Percentiles rank a stretch among this genome's conserved stretches.
Conservation (phyloP, 2,329 filamentous ascomycete species). For the Cercospora brassicicola region DNA sequence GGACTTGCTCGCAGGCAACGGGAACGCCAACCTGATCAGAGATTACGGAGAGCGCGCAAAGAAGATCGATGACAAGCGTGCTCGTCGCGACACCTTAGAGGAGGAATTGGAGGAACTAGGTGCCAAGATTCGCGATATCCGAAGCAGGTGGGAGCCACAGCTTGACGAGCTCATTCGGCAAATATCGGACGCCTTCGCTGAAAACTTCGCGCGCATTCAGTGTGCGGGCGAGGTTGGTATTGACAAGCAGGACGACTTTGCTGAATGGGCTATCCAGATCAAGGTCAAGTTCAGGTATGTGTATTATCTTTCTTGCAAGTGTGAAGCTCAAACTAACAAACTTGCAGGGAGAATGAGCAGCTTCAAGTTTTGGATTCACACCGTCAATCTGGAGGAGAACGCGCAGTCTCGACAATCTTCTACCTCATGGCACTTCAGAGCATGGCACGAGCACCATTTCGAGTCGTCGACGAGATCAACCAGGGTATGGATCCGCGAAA, state of each 20-base stretch:
- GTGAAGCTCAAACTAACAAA: slow-evolving; percentile 19
- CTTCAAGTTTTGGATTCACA: slow-evolving; percentile 85
- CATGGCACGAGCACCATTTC: slow-evolving; percentile 90
- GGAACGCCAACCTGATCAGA: slow-evolving; percentile 70
- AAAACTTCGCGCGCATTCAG: slow-evolving; percentile 91
- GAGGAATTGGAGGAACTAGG: slow-evolving; percentile 57
- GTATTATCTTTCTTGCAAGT: neutral
- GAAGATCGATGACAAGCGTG: slow-evolving; percentile 66
- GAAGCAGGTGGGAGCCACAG: slow-evolving; percentile 75
- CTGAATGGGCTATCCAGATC: slow-evolving; percentile 90
- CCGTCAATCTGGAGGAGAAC: slow-evolving; percentile 92
- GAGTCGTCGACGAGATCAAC: slow-evolving; percentile 98
- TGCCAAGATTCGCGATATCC: slow-evolving; percentile 63
- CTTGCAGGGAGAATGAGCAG: slow-evolving; percentile 68
- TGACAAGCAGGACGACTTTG: slow-evolving; percentile 85
- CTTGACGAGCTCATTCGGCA: slow-evolving; percentile 74
- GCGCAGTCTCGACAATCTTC: slow-evolving; percentile 95
- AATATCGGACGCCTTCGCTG: slow-evolving; percentile 87
- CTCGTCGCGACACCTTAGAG: slow-evolving; percentile 53
- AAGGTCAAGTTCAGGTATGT: slow-evolving; percentile 87
- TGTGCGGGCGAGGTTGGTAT: slow-evolving; percentile 89
- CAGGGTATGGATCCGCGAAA: slow-evolving; percentile 99
- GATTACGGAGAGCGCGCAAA: slow-evolving; percentile 73
- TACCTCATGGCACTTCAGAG: slow-evolving; percentile 97
- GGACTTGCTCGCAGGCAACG: slow-evolving; percentile 66